Evolutionary conservation across 2,329 filamentous ascomycete genomes (phyloP), one percentile per base, ranked within the genome.

Genomic region (Apiospora aurea): DNA sequence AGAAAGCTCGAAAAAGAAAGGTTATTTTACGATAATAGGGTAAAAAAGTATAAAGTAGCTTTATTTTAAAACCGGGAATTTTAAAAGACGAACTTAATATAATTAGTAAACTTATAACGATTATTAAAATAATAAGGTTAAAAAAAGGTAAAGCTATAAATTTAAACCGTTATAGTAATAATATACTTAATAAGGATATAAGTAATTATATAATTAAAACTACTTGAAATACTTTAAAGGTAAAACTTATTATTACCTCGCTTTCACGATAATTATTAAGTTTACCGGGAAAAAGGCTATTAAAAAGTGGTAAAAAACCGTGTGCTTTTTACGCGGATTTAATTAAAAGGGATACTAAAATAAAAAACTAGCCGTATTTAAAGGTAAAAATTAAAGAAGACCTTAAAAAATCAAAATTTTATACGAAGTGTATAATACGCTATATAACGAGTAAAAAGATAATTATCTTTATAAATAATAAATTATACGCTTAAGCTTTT

Each of bases 371-470:
- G 26, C 51, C 51, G 51, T 57, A 57, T 57, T 26, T 26, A 14
- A 57, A 26, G 51, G 51, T 57, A 29, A 57, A 57, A 21, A 57
- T 57, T 34, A 14, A 34, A 57, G 51, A 57, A 57, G 51, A 57
- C 14, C 26, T 26, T 26, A 6, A 57, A 34, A 5, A 34, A 57
- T 57, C 51, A 29, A 57, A 57, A 57, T 14, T 18, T 0, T 57
- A 34, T 34, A 14, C 51, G 51, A 26, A 57, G 51, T 34, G 51
- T 18, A 26, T 26, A 57, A 5, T 57, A 57, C 51, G 51, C 26
- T 34, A 14, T 14, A 34, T 57, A 34, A 57, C 51, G 51, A 26
- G 51, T 26, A 57, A 34, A 34, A 18, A 26, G 21, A 57, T 57
- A 14, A 7, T 57, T 57, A 14, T 34, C 51, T 57, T 57, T 26